Percentiles rank a stretch among this genome's conserved stretches.
Evolutionary conservation across 2,329 filamentous ascomycete species (phyloP).

Genomic region (Scolecobasidium constrictum): DNA sequence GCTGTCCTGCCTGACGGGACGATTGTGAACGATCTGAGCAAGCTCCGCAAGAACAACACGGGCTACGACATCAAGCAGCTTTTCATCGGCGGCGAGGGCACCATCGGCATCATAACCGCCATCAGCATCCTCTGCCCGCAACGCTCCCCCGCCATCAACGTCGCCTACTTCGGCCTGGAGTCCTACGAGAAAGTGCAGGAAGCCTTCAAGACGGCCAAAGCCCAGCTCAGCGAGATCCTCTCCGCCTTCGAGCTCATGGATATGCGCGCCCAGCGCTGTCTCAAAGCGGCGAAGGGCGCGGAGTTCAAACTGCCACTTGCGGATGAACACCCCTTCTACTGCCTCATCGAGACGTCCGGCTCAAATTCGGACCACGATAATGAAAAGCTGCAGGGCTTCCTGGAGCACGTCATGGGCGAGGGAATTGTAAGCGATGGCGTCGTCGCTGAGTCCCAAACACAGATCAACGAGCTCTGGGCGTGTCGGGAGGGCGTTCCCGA

Average conservation of each 20-base stretch:
- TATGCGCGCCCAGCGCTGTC: slow-evolving; percentile 61
- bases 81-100: slow-evolving; percentile 92
- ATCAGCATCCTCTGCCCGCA: slow-evolving; percentile 85
- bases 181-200: slow-evolving; percentile 81
- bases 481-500: slow-evolving; percentile 94
- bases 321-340: slow-evolving; percentile 84
- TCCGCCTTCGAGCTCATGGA: slow-evolving; percentile 99
- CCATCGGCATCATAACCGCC: slow-evolving; percentile 85
- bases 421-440: slow-evolving; percentile 85
- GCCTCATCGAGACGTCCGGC: slow-evolving; percentile 89
- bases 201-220: slow-evolving; percentile 82
- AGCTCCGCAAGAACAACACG: slow-evolving; percentile 94
- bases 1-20: slow-evolving; percentile 90
- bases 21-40: slow-evolving; percentile 78
- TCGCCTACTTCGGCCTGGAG: slow-evolving; percentile 85
- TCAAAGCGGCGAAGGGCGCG: slow-evolving; percentile 56
- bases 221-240: slow-evolving; percentile 83
- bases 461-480: slow-evolving; percentile 73
- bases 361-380: slow-evolving; percentile 89
- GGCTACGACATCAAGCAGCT: slow-evolving; percentile 96
- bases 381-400: slow-evolving; percentile 74
- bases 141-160: slow-evolving; percentile 78
- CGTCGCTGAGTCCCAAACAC: slow-evolving; percentile 85
- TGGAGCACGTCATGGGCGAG: slow-evolving; percentile 83
- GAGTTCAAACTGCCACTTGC: slow-evolving; percentile 68